Evolutionary conservation across 345 rosid species (phyloP), one percentile per base, ranked within the genome.

Genomic region (Pistacia integerrima): DNA sequence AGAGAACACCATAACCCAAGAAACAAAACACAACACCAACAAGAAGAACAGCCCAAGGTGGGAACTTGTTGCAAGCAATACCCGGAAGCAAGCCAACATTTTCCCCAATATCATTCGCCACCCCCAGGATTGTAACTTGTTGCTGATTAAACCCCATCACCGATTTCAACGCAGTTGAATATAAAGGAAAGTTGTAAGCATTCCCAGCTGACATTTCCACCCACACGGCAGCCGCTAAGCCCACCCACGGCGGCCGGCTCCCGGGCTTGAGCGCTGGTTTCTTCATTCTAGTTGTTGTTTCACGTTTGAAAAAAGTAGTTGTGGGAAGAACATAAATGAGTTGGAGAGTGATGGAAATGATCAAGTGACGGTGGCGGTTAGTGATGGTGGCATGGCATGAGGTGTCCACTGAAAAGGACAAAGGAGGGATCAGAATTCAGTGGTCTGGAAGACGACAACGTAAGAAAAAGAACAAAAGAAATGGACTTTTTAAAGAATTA

Each of bases 211-310:
- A 25, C 25, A 25, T 25, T 25, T 25, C 25, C 25, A 25, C 25
- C 98, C 99, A 94, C 0, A 90, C 87, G 8, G 99, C 99, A 0
- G 99, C 98, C 0, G 95, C 97, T 28, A 94, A 84, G 0, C 98
- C 97, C 62, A 94, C 93, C 99, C 99, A 96, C 2, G 99, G 99
- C 11, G 99, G 98, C 75, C 97, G 85, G 76, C 92, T 96, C 54
- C 98, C 98, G 2, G 85, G 84, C 82, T 93, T 96, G 4, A 91
- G 85, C 52, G 77, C 88, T 25, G 74, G 10, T 0, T 68, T 49
- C 52, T 20, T 33, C 72, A 68, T 49, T 51, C 9, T 7, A 1
- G 46, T 41, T 8, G 46, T 41, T 8, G 46, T 41, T 41, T 7
- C 46, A 41, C 9, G 46, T 41, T 41, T 41, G 46, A 41, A 41